Evolutionary conservation across 2,329 filamentous ascomycete genomes (phyloP).

Genomic region (Sclerotinia glacialis): DNA sequence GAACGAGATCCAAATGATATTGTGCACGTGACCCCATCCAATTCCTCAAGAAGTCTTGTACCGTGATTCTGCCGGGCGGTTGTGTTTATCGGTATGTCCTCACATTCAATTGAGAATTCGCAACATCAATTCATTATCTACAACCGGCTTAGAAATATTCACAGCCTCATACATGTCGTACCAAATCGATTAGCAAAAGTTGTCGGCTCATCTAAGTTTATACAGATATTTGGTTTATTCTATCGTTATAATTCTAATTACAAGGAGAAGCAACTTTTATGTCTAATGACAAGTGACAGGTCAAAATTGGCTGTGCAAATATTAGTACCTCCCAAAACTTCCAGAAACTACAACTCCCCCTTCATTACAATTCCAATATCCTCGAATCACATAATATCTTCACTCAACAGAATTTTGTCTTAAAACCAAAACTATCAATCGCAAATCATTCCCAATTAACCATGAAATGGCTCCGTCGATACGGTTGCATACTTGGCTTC

Average conservation of each 20-base stretch:
- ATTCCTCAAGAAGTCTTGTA: not conserved
- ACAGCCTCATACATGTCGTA: no score
- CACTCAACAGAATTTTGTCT: not conserved
- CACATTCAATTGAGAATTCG: no score
- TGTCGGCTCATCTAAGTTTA: not conserved
- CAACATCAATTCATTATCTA: no score
- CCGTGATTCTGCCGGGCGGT: conserved; percentile 18
- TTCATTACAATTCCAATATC: conserved; percentile 20
- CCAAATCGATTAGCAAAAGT: not conserved
- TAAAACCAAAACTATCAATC: not conserved
- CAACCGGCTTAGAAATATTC: no score
- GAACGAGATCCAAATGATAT: not conserved
- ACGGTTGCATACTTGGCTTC: conserved; percentile 14
- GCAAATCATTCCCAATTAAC: not conserved
- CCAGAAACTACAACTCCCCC: conserved; percentile 11
- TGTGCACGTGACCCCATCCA: no score
- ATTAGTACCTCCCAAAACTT: conserved; percentile 18
- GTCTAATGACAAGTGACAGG: conserved; percentile 10
- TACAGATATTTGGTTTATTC: not conserved
- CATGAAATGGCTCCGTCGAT: not conserved
- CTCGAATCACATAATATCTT: conserved; percentile 1
- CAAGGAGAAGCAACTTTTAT: conserved; percentile 15
- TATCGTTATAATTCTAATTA: conserved; percentile 19
- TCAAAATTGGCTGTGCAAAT: conserved; percentile 23
- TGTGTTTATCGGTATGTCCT: no score